Conservation (phyloP, 768 basidiomycete species). For the Phaeotremella skinneri region DNA sequence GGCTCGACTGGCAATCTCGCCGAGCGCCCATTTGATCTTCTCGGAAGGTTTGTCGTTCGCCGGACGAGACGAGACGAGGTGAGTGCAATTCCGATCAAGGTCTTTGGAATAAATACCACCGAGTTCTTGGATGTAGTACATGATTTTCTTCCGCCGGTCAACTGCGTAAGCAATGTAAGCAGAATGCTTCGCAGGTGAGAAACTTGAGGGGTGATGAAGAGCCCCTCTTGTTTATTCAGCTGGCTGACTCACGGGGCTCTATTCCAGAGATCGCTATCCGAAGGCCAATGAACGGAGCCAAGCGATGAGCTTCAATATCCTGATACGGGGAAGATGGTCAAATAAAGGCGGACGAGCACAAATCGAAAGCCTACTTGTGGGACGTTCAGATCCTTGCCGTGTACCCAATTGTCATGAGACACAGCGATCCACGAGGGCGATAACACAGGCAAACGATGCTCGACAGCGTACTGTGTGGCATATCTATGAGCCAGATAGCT, state of each 20-base stretch:
- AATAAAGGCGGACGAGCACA: neutral
- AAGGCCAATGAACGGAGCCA: slow-evolving; percentile 71
- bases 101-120: slow-evolving; percentile 72
- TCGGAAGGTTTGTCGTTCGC: slow-evolving; percentile 54
- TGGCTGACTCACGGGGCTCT: slow-evolving; percentile 55
- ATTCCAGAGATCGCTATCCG: slow-evolving; percentile 74
- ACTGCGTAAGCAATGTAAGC: slow-evolving; percentile 18
- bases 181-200: neutral
- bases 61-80: slow-evolving; percentile 68
- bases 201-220: neutral
- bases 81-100: slow-evolving; percentile 76
- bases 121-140: slow-evolving; percentile 60
- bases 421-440: slow-evolving; percentile 72
- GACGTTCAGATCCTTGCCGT: slow-evolving; percentile 74
- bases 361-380: slow-evolving; percentile 57
- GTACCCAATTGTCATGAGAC: slow-evolving; percentile 69
- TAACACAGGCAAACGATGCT: slow-evolving; percentile 75
- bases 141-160: slow-evolving; percentile 64
- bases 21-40: slow-evolving; percentile 61
- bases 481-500: slow-evolving; percentile 1
- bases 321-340: slow-evolving; percentile 43
- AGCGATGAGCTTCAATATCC: slow-evolving; percentile 63
- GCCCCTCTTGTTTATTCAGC: neutral
- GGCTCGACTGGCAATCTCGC: slow-evolving; percentile 28
- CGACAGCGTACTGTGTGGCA: slow-evolving; percentile 68